Conservation (phyloP, 345 rosid species). For the Eucalyptus leucophloia region DNA sequence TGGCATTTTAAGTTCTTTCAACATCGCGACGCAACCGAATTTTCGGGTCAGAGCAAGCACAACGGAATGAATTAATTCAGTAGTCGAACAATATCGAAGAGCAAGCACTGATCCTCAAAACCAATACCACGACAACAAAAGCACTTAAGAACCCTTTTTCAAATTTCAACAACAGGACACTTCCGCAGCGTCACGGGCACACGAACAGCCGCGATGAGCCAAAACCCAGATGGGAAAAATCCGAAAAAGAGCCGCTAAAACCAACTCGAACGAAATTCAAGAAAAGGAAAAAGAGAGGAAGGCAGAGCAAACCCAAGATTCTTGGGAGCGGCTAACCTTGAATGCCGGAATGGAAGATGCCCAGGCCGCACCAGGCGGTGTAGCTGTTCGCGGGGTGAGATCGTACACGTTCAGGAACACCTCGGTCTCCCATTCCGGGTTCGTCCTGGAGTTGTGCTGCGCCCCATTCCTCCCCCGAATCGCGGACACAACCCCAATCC, state of each 20-base stretch:
- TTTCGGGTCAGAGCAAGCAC: neutral
- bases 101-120: neutral
- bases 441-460: conserved; percentile 3
- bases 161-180: neutral
- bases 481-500: neutral
- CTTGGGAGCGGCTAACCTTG: conserved; percentile 30
- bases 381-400: conserved; percentile 71
- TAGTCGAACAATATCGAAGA: neutral
- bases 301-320: neutral
- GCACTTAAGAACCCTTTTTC: neutral
- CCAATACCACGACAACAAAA: neutral
- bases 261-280: neutral
- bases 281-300: neutral
- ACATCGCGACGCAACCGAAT: neutral
- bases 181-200: neutral
- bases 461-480: conserved; percentile 11
- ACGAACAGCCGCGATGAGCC: neutral
- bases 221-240: neutral
- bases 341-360: conserved; percentile 89
- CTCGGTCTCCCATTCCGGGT: conserved; percentile 13
- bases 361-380: conserved; percentile 79
- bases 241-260: neutral
- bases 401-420: conserved; percentile 77
- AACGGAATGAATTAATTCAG: neutral
- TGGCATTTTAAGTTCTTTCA: neutral